Evolutionary conservation across 352 stramenopile species (phyloP), one percentile per base, ranked within the genome.

Genomic region (Phytopythium ostracodes): DNA sequence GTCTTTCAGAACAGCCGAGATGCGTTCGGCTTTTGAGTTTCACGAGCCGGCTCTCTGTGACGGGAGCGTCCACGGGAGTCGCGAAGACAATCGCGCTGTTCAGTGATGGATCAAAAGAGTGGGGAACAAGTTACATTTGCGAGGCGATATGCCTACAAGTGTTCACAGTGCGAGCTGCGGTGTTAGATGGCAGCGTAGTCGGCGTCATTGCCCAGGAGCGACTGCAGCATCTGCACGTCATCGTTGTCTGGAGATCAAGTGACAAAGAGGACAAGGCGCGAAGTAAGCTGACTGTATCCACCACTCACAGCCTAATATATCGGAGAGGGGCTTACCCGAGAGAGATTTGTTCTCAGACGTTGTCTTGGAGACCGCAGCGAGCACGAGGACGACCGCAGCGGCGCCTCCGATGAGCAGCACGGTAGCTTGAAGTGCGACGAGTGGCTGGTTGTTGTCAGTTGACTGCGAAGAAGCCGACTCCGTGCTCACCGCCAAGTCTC

Each of bases 131-230:
- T 29, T 42, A 2, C 27, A 44, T 57, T 24, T 24, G 31, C 31
- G 33, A 40, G 29, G 35, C 33, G 29, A 33, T 33, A 33, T 33
- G n/a, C n/a, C 29, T 33, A 33, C 29, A 33, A 7, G 29, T 7
- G 22, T 31, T 31, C 17, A n/a, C n/a, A n/a, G n/a, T n/a, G n/a
- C n/a, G n/a, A 31, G 15, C 7, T 47, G 31, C 14, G 29, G 52
- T 47, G 22, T n/a, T 71, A 91, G 61, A 91, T 91, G 29, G 82
- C 82, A 36, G 82, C 82, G 50, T 40, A 56, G 25, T 56, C 50
- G 24, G 25, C 18, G 12, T 91, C 79, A 33, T 69, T 81, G 64
- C 77, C 84, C 46, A 89, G 68, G 20, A 91, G 63, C 43, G 78
- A 79, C 50, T 89, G 68, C 46, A 84, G 69, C 68, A 89, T 74